Evolutionary conservation across 2,329 filamentous ascomycete genomes (phyloP).

Genomic region (Cladosporium sp.): DNA sequence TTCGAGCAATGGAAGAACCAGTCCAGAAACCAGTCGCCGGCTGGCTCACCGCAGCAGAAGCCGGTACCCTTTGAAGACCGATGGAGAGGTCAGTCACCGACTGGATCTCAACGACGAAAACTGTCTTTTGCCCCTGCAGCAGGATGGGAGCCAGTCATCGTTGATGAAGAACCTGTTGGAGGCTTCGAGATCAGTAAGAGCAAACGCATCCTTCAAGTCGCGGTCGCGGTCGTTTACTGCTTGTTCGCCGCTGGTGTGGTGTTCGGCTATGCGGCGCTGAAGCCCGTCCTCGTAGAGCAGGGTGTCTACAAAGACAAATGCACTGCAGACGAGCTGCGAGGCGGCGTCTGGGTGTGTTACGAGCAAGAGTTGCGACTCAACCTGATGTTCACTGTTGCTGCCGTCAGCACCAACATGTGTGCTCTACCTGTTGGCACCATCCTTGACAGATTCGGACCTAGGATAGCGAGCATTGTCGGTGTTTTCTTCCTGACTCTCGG

Average conservation of each 20-base stretch:
- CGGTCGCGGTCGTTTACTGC: slow-evolving; percentile 65
- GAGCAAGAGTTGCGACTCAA: slow-evolving; percentile 64
- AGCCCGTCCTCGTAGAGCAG: slow-evolving; percentile 71
- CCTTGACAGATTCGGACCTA: slow-evolving; percentile 76
- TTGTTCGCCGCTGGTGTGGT: slow-evolving; percentile 74
- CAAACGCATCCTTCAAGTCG: slow-evolving; percentile 58
- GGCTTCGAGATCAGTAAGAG: slow-evolving; percentile 53
- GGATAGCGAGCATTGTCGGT: slow-evolving; percentile 68
- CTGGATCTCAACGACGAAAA: slow-evolving; percentile 41
- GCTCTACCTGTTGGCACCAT: slow-evolving; percentile 82
- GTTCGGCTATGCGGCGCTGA: slow-evolving; percentile 81
- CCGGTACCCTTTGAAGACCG: slow-evolving; percentile 24
- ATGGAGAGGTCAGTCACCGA: slow-evolving; percentile 28
- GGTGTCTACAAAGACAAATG: slow-evolving; percentile 67
- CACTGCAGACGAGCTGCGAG: slow-evolving; percentile 47
- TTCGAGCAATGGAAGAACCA: slow-evolving; percentile 16
- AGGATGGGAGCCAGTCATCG: slow-evolving; percentile 39
- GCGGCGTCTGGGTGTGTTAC: slow-evolving; percentile 51
- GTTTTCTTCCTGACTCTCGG: slow-evolving; percentile 65
- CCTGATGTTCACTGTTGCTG: slow-evolving; percentile 88
- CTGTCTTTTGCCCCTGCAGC: slow-evolving; percentile 48
- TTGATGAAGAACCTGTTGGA: slow-evolving; percentile 38
- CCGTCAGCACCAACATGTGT: slow-evolving; percentile 81
- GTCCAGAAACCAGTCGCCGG: slow-evolving; percentile 25
- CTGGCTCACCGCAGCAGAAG: slow-evolving; percentile 41